Evolutionary conservation across 495 filamentous ascomycete genomes (phyloP).

Genomic region (Penicillium coprophilum): DNA sequence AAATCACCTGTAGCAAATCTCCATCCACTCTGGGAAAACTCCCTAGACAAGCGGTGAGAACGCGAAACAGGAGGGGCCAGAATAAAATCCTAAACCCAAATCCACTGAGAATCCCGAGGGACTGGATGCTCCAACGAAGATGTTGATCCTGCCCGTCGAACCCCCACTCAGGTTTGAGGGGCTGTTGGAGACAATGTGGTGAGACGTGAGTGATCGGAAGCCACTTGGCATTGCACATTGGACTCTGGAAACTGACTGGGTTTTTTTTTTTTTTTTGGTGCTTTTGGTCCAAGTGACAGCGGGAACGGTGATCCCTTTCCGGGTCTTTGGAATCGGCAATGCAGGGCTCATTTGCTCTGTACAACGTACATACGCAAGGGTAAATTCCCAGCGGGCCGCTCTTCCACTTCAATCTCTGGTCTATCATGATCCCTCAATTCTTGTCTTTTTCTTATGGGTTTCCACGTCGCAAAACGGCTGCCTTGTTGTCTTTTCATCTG

Average conservation of each 20-base stretch:
- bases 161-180: slow-evolving; percentile 21
- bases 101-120: slow-evolving; percentile 27
- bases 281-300: slow-evolving; percentile 28
- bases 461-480: background rate
- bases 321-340: slow-evolving; percentile 20
- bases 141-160: slow-evolving; percentile 24
- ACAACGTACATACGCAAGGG: slow-evolving; percentile 14
- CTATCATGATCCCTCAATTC: background rate
- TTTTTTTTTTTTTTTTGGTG: background rate
- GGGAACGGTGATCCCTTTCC: slow-evolving; percentile 26
- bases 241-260: too few relatives aligned
- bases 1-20: slow-evolving; percentile 17
- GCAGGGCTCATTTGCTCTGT: slow-evolving; percentile 16
- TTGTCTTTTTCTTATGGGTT: slow-evolving; percentile 1
- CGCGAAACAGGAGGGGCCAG: slow-evolving; percentile 10
- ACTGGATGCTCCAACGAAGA: slow-evolving; percentile 28
- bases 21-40: slow-evolving; percentile 1
- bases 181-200: slow-evolving; percentile 13
- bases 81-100: slow-evolving; percentile 14
- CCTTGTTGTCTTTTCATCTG: background rate
- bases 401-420: background rate
- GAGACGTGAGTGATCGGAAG: slow-evolving; percentile 22
- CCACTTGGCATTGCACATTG: slow-evolving; percentile 25
- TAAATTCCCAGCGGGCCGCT: slow-evolving; percentile 5
- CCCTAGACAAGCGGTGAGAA: slow-evolving; percentile 29